These are phyloP conservation scores for Lindgomyces ingoldianus DNA, from an alignment of 495 filamentous ascomycete genomes.

Conservation along the genomic window DNA sequence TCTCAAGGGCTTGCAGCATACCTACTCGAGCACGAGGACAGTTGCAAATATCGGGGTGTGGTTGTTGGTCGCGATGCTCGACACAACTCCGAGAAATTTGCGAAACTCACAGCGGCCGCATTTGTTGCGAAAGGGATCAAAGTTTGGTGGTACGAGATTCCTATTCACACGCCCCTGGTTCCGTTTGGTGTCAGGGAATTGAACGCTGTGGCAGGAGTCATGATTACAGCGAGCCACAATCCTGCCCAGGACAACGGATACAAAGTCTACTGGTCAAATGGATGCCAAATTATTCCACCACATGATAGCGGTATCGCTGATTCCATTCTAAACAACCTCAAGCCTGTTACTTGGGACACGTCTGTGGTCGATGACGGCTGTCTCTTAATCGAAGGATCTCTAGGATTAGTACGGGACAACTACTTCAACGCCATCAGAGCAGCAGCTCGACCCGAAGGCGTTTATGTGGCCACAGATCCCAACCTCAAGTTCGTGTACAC, in stretches of 20 bases:
- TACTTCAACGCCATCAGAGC: constrained; percentile 39
- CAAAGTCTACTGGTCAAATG: constrained; percentile 72
- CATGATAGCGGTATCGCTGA: constrained; percentile 62
- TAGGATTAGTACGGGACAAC: constrained; percentile 38
- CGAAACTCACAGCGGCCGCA: constrained; percentile 63
- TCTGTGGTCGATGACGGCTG: constrained; percentile 47
- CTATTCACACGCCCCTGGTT: constrained; percentile 67
- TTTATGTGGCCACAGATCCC: background rate
- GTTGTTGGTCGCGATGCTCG: constrained; percentile 71
- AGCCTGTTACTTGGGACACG: constrained; percentile 56
- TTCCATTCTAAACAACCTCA: constrained; percentile 60
- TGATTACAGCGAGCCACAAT: constrained; percentile 75
- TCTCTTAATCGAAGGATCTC: constrained; percentile 48
- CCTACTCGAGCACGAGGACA: constrained; percentile 49
- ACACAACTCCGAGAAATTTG: constrained; percentile 66
- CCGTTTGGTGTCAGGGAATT: constrained; percentile 63
- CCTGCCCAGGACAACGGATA: constrained; percentile 72
- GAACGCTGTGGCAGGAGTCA: constrained; percentile 64
- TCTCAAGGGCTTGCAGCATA: constrained; percentile 71
- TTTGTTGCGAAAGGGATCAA: constrained; percentile 63
- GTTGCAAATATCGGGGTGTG: constrained; percentile 49
- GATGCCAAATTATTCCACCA: constrained; percentile 70
- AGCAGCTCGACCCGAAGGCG: constrained; percentile 18
- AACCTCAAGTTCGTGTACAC: constrained; percentile 62
- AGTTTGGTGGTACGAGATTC: constrained; percentile 60